phyloP scores from a whole-genome alignment of 2,329 filamentous ascomycete species.

The Diplodia seriata region DNA sequence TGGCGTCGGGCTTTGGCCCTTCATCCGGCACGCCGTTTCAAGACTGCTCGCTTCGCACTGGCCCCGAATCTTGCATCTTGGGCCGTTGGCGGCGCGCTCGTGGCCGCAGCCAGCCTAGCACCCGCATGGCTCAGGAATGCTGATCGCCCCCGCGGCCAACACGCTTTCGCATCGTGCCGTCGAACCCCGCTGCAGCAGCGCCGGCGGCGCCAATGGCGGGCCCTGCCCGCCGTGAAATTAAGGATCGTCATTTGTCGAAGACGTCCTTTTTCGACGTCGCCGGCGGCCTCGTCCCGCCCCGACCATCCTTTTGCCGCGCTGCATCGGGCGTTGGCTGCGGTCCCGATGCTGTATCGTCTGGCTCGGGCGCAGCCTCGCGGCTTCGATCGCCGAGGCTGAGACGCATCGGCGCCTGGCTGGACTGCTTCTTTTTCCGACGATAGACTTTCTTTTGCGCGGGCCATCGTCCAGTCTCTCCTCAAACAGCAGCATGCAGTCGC shows the following conservation, averaged over 20 bases:
- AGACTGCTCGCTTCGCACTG: constrained; percentile 29
- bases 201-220: constrained; percentile 17
- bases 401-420: constrained; percentile 31
- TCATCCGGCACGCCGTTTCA: constrained; percentile 30
- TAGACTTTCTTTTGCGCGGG: constrained; percentile 32
- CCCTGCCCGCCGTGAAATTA: constrained; percentile 21
- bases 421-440: constrained; percentile 24
- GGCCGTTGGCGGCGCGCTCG: constrained; percentile 31
- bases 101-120: constrained; percentile 23
- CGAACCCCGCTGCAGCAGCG: neutral
- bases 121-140: constrained; percentile 19
- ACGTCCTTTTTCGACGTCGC: constrained; percentile 20
- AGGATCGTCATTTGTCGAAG: constrained; percentile 17
- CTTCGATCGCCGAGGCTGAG: constrained; percentile 31
- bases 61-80: constrained; percentile 25
- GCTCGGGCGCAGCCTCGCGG: constrained; percentile 22
- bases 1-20: constrained; percentile 31
- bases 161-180: neutral
- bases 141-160: constrained; percentile 7
- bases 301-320: constrained; percentile 24
- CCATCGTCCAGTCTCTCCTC: constrained; percentile 30
- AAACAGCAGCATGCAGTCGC: constrained; percentile 32
- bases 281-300: constrained; percentile 5
- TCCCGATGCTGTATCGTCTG: constrained; percentile 29
- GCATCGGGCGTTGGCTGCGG: constrained; percentile 13